Evolutionary conservation across 768 basidiomycete species (phyloP).

Genomic region (Galerina marginata): DNA sequence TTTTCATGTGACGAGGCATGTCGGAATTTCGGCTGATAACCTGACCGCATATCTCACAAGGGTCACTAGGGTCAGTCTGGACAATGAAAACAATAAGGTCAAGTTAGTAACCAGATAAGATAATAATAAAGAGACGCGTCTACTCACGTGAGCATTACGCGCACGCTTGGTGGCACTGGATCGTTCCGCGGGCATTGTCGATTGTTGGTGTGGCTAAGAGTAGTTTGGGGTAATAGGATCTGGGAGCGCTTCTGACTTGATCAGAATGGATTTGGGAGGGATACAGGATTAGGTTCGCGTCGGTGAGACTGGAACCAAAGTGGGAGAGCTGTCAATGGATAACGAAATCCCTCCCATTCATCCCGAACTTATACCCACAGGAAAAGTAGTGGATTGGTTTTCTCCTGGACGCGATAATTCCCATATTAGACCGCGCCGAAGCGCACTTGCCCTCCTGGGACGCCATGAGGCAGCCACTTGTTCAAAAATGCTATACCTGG

Average conservation of each 20-base stretch:
- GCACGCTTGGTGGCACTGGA: background rate
- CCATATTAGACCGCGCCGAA: background rate
- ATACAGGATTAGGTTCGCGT: background rate
- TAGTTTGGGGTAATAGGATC: background rate
- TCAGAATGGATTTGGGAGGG: background rate
- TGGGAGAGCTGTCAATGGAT: background rate
- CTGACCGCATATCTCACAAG: constrained; percentile 1
- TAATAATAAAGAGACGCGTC: background rate
- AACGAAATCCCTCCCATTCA: background rate
- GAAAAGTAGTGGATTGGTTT: constrained; percentile 18
- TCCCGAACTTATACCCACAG: constrained; percentile 7
- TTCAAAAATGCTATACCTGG: background rate
- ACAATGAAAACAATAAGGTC: background rate
- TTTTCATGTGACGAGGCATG: background rate
- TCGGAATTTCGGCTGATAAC: background rate
- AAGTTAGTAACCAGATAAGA: background rate
- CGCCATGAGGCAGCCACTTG: background rate
- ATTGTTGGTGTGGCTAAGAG: background rate
- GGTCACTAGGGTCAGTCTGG: background rate
- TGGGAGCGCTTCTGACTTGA: background rate
- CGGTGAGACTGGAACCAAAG: constrained; percentile 1
- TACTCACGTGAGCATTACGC: background rate
- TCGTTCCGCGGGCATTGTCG: background rate
- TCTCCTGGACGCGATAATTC: background rate
- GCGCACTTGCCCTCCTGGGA: constrained; percentile 1